Evolutionary conservation across 495 filamentous ascomycete genomes (phyloP).

Genomic region (Hapsidospora chrysogenum): DNA sequence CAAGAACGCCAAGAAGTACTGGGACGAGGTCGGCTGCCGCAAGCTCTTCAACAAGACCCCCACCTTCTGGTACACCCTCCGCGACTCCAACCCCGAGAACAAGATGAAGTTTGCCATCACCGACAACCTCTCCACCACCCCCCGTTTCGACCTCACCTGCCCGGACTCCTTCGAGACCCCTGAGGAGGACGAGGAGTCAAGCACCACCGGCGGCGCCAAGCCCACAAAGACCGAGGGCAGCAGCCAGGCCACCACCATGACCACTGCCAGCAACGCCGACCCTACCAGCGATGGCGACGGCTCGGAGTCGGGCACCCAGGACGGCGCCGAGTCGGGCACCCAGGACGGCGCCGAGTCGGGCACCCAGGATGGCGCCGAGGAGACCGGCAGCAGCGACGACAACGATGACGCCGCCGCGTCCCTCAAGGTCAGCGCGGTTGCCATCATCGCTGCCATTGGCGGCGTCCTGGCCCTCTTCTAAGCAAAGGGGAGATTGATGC

Average conservation of each 20-base stretch:
- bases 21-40: constrained; percentile 53
- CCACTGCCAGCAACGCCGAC: constrained; percentile 1
- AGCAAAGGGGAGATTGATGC: not conserved
- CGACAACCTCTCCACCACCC: constrained; percentile 33
- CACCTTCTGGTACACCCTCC: constrained; percentile 44
- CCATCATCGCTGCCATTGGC: not conserved
- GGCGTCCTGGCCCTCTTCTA: constrained; percentile 3
- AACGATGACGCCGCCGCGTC: not conserved
- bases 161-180: constrained; percentile 20
- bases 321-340: not conserved
- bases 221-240: constrained; percentile 2
- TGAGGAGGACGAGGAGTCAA: no score
- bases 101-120: constrained; percentile 26
- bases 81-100: constrained; percentile 29
- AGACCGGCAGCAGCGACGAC: not conserved
- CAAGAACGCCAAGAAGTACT: constrained; percentile 53
- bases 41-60: constrained; percentile 45
- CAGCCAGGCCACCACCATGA: constrained; percentile 2
- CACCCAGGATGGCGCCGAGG: not conserved
- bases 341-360: not conserved
- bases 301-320: constrained; percentile 6
- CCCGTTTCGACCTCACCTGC: constrained; percentile 44
- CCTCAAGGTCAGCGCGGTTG: constrained; percentile 1
- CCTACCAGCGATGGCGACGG: constrained; percentile 1
- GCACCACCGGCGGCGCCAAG: constrained; percentile 5